Percentiles rank a stretch among this genome's conserved stretches.
Evolutionary conservation across 2,329 filamentous ascomycete genomes (phyloP).

Genomic region (Trichoderma sp.): DNA sequence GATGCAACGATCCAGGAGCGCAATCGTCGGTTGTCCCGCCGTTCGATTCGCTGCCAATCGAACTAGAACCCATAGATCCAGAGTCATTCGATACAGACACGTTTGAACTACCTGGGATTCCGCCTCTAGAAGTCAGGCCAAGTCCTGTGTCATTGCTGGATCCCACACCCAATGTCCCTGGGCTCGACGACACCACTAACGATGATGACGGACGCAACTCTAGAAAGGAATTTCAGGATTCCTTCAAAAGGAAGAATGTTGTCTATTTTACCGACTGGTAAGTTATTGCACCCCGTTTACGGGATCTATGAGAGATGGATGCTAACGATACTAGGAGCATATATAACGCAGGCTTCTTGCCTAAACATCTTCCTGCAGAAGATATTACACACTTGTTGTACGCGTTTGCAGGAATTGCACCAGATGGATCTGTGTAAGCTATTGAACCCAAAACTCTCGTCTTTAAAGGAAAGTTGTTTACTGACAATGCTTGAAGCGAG

Average conservation of each 20-base stretch:
- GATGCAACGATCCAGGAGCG: not conserved
- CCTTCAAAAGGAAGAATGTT: constrained; percentile 34
- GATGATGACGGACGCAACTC: not conserved
- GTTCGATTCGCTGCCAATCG: not conserved
- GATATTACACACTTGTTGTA: constrained; percentile 73
- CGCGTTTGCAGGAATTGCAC: constrained; percentile 46
- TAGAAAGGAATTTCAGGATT: not conserved
- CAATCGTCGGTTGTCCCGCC: not conserved
- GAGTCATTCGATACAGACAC: not conserved
- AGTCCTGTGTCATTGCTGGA: not conserved
- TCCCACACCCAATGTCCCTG: not conserved
- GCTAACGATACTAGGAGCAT: constrained; percentile 45
- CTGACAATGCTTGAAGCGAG: not conserved
- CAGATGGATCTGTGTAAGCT: constrained; percentile 47
- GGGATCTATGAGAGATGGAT: constrained; percentile 58
- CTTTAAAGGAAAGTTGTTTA: too few relatives aligned
- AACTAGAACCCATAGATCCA: not conserved
- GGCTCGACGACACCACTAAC: not conserved
- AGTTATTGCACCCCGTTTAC: constrained; percentile 39
- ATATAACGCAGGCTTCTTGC: constrained; percentile 70
- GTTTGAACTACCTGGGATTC: not conserved
- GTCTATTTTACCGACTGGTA: constrained; percentile 57
- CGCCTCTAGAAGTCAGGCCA: not conserved
- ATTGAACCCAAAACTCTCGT: not conserved
- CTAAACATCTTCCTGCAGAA: constrained; percentile 63